Evolutionary conservation across 2,329 filamentous ascomycete genomes (phyloP).

Genomic region (Cytospora piceae): DNA sequence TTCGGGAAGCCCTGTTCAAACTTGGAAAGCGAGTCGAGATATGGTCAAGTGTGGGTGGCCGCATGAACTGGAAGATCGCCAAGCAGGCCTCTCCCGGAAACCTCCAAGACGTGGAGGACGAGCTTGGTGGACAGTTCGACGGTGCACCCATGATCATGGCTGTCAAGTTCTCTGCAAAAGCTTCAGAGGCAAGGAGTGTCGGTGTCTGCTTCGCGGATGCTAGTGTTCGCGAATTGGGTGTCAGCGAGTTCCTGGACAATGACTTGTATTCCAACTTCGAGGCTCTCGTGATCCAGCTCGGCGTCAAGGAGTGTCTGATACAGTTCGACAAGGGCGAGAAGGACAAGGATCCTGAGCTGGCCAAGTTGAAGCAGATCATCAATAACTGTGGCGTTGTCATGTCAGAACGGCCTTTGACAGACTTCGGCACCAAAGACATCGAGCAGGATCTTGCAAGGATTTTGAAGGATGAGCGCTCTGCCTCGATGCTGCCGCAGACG

Average conservation of each 20-base stretch:
- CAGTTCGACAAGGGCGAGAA: constrained; percentile 78
- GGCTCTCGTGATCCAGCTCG: constrained; percentile 91
- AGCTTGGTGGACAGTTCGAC: constrained; percentile 84
- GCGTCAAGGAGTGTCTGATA: constrained; percentile 92
- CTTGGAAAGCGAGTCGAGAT: constrained; percentile 91
- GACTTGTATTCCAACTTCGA: constrained; percentile 98
- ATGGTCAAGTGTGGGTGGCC: constrained; percentile 73
- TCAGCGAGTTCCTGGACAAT: constrained; percentile 98
- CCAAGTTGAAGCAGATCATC: constrained; percentile 85
- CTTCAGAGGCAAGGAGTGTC: constrained; percentile 80
- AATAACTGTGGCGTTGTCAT: constrained; percentile 91
- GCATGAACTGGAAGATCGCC: constrained; percentile 88
- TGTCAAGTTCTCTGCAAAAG: constrained; percentile 90
- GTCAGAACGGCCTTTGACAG: constrained; percentile 73
- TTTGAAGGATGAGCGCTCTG: constrained; percentile 81
- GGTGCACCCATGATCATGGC: constrained; percentile 92
- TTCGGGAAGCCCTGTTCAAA: constrained; percentile 90
- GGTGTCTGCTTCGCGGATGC: constrained; percentile 98
- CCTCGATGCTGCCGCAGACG: constrained; percentile 80
- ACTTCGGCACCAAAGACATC: constrained; percentile 90
- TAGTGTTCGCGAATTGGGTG: constrained; percentile 90
- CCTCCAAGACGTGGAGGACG: constrained; percentile 94
- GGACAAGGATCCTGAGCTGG: constrained; percentile 84
- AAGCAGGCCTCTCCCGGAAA: constrained; percentile 97
- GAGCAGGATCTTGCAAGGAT: constrained; percentile 91